A percentile compares a stretch with the other conserved stretches of the same genome.
phyloP scores from a whole-genome alignment of 2,329 filamentous ascomycete genomes.

The Xylariaceae sp. region DNA sequence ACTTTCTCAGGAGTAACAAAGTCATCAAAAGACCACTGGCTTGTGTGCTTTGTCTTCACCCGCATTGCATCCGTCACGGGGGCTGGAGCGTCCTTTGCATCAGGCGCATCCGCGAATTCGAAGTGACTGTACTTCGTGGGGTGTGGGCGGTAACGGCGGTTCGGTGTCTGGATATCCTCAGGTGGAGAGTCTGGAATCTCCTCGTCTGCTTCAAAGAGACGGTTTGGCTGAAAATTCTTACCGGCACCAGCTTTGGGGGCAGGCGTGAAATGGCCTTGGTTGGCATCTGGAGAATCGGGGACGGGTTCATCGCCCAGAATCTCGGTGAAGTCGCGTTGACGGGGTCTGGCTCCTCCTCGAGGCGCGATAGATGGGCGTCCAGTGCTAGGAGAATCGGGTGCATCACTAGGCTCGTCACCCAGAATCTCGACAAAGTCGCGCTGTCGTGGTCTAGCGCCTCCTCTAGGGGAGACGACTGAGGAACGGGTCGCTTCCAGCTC shows the following conservation, averaged over 20 bases:
- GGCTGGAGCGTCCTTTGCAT: conserved; percentile 44
- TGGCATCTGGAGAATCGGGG: conserved; percentile 32
- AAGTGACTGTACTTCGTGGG: conserved; percentile 82
- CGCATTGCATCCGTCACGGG: conserved; percentile 40
- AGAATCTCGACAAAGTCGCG: conserved; percentile 70
- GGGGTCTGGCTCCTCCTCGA: conserved; percentile 40
- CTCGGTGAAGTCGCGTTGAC: conserved; percentile 66
- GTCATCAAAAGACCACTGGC: conserved; percentile 84
- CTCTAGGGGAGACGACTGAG: conserved; percentile 57
- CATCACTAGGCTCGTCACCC: conserved; percentile 44
- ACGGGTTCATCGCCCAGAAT: conserved; percentile 56
- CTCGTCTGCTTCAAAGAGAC: conserved; percentile 56
- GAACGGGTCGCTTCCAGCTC: conserved; percentile 48
- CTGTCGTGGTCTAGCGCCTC: conserved; percentile 55
- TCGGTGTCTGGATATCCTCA: conserved; percentile 37
- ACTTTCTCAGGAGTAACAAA: conserved; percentile 77
- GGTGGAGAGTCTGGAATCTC: conserved; percentile 38
- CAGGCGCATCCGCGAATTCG: conserved; percentile 65
- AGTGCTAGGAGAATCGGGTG: conserved; percentile 33
- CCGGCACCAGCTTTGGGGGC: conserved; percentile 48
- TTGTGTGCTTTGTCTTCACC: conserved; percentile 58
- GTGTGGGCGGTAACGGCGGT: conserved; percentile 57
- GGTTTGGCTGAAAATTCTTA: conserved; percentile 59
- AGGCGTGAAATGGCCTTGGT: conserved; percentile 39
- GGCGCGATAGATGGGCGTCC: conserved; percentile 35